Conservation (phyloP, 139 green algal species). For the Chlorella sp. region DNA sequence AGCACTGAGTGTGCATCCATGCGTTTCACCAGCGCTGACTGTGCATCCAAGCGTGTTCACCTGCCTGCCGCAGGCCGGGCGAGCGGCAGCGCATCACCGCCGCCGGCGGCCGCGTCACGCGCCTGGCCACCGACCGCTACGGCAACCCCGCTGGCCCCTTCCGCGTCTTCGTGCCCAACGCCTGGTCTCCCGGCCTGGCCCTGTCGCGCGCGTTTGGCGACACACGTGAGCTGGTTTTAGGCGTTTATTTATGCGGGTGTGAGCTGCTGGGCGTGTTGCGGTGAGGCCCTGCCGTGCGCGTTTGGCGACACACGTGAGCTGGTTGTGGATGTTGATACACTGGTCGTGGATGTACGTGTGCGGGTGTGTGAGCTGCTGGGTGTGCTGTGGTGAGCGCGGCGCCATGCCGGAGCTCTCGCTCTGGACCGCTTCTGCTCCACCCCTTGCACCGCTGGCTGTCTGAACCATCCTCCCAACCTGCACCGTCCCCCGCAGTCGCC, state of each 20-base stretch:
- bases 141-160: conserved; percentile 47
- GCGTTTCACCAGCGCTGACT: too few species aligned
- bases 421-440: not conserved
- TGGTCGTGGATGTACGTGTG: not conserved
- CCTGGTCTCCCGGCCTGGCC: conserved; percentile 60
- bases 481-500: conserved; percentile 38
- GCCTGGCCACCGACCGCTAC: conserved; percentile 36
- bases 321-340: too few species aligned
- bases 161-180: conserved; percentile 58
- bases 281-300: conserved; percentile 48
- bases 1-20: not conserved
- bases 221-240: conserved; percentile 14
- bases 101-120: conserved; percentile 55
- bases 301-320: conserved; percentile 57
- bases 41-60: too few species aligned
- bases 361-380: not conserved
- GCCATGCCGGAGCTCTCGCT: not conserved
- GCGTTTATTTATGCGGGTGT: too few species aligned
- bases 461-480: not conserved
- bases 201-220: conserved; percentile 65
- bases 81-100: conserved; percentile 54
- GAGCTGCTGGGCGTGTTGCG: not conserved
- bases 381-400: not conserved
- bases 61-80: conserved; percentile 21
- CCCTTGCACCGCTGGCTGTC: not conserved